Percentiles rank a stretch among this genome's conserved stretches.
Evolutionary conservation across 176 grass and related monocot genomes (phyloP).

Genomic region (Alopecurus myosuroides): DNA sequence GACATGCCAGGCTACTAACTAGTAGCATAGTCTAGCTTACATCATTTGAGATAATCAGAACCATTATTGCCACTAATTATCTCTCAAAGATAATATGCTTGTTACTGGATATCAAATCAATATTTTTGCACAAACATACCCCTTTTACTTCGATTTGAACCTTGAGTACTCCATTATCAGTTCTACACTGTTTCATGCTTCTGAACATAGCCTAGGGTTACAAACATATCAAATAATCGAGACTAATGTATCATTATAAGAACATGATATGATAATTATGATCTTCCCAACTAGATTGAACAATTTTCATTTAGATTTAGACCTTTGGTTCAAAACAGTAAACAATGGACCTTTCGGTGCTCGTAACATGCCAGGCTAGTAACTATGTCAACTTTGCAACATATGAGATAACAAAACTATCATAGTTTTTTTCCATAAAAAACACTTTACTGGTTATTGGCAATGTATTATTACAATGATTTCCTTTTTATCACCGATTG

Average conservation of each 20-base stretch:
- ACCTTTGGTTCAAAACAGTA: not conserved
- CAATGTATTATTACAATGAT: no score
- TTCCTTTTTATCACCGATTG: not conserved
- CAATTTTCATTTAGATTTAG: not conserved
- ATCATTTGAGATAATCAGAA: not conserved
- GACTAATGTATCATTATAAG: not conserved
- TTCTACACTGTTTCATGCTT: not conserved
- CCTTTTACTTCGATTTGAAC: not conserved
- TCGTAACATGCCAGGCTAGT: not conserved
- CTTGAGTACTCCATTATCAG: not conserved
- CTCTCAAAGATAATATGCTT: not conserved
- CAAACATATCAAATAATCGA: not conserved
- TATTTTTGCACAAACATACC: not conserved
- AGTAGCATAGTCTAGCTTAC: not conserved
- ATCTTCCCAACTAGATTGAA: not conserved
- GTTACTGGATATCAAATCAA: not conserved
- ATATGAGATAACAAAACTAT: not conserved
- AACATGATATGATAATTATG: not conserved
- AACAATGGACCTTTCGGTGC: not conserved
- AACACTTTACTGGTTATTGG: not conserved
- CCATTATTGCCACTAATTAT: not conserved
- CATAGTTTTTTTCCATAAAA: not conserved
- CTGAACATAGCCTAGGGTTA: not conserved
- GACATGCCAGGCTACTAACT: not conserved
- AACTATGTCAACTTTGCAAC: not conserved